Base-by-base conservation (phyloP, 345 rosid species). In the Mercurialis annua region DNA sequence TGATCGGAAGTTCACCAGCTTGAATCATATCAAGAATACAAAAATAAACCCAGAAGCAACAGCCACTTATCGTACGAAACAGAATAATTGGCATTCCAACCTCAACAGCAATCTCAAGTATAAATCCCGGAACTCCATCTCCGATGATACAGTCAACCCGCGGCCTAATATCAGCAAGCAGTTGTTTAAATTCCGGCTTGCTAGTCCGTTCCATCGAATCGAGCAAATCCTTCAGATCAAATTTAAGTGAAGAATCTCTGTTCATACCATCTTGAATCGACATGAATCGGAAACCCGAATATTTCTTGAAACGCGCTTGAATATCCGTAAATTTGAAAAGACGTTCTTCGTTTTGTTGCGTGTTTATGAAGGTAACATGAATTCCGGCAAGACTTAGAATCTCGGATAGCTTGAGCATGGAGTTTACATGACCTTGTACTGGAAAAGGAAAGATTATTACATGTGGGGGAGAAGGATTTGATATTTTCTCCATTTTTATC, bases 361-460 rank as follows among this genome's bases (percentile, higher is more conserved):
- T 73, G 76, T 73, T 81, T 42, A 84, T 72, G 77, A 91, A 85
- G 48, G 96, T 89, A 74, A 89, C 65, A 3, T 79, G 67, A 33
- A 86, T 60, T 62, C 85, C 85, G 10, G 77, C 52, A 17, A 80
- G 75, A 66, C 56, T 40, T 2, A 90, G 71, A 15, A 88, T 81
- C 70, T 86, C 86, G 16, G 88, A 82, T 1, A 88, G 81, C 74
- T 84, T 86, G 44, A 90, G 76, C 88, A 84, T 78, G 66, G 86
- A 71, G 82, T 74, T 91, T 12, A 89, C 83, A 53, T 90, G 90
- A 48, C 90, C 87, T 27, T 88, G 88, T 16, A 66, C 55, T 14
- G 93, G 96, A 15, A 84, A 17, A 0, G 90, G 91, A 48, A 85
- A 85, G 9, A 87, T 65, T 16, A 87, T 71, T 3, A 91, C 74